Base-by-base conservation (phyloP, 2,329 filamentous ascomycete species). In the Xylaria hypoxylon region DNA sequence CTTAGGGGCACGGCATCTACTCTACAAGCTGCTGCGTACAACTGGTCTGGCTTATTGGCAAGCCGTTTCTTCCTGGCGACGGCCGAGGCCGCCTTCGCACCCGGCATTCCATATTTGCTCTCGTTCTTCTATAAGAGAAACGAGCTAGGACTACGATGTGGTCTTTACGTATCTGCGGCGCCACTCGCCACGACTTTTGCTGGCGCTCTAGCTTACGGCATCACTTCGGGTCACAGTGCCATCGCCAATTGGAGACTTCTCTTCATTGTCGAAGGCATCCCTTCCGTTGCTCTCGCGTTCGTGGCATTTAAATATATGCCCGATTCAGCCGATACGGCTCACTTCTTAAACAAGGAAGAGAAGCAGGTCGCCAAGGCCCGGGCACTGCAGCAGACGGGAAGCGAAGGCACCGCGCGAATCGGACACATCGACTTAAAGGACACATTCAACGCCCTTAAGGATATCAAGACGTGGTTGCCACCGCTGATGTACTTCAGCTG, bases 161-260 rank as follows among this genome's bases (percentile, higher is more conserved):
- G 76, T 26, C 65, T 78, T 48, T 78, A 74, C 50, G 69, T 77
- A 26, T 77, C 79, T 72, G 78, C 80, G 17, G 89, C 89, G 0
- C 89, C 90, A 1, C 80, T 92, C 15, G 90, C 90, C 3, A 92
- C 89, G 52, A 89, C 87, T 4, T 92, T 92, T 72, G 88, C 89
- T 0, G 89, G 90, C 1, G 89, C 89, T 2, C 78, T 91, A 7
- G 89, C 89, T 1, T 91, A 90, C 68, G 88, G 86, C 0, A 91
- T 92, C 70, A 92, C 89, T 0, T 89, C 86, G 5, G 87, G 88
- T 7, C 81, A 85, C 71, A 81, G 85, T 0, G 77, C 80, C 17
- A 79, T 92, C 62, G 85, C 86, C 5, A 81, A 76, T 64, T 78
- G 77, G 76, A 71, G 77, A 3, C 70, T 77, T 0, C 70, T 79